These are phyloP conservation scores for Linnemannia elongata DNA, from an alignment of 192 early-diverging fungal species.

Conservation along the genomic window DNA sequence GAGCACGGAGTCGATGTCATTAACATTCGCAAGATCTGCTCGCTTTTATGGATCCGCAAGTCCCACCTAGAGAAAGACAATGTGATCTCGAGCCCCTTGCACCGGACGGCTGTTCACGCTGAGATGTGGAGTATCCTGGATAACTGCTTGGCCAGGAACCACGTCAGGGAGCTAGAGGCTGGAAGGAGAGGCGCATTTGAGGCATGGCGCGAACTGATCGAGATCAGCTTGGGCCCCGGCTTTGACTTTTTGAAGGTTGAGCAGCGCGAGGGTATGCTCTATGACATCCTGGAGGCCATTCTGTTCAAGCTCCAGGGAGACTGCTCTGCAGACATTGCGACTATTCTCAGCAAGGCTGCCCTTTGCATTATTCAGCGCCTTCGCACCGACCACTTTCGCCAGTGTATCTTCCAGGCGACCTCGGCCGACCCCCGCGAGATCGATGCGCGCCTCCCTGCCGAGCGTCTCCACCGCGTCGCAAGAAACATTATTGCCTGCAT, in stretches of 20 bases:
- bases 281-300: conserved; percentile 78
- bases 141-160: conserved; percentile 80
- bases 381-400: conserved; percentile 65
- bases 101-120: conserved; percentile 63
- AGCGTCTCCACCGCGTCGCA: conserved; percentile 67
- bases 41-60: conserved; percentile 66
- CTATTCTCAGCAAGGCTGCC: conserved; percentile 68
- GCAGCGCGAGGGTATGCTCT: conserved; percentile 68
- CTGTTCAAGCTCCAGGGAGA: conserved; percentile 68
- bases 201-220: conserved; percentile 87
- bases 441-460: conserved; percentile 65
- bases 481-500: conserved; percentile 73
- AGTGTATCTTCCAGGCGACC: conserved; percentile 65
- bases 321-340: conserved; percentile 62
- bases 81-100: conserved; percentile 56
- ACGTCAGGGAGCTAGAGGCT: conserved; percentile 74
- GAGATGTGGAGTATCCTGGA: conserved; percentile 74
- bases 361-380: conserved; percentile 71
- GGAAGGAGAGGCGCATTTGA: conserved; percentile 78
- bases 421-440: conserved; percentile 62
- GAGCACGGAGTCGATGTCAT: conserved; percentile 72
- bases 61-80: conserved; percentile 60
- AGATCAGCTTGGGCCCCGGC: conserved; percentile 75
- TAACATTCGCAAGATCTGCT: conserved; percentile 79
- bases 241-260: conserved; percentile 77